Conservation (phyloP, 768 basidiomycete genomes). For the Agrocybe pediades region DNA sequence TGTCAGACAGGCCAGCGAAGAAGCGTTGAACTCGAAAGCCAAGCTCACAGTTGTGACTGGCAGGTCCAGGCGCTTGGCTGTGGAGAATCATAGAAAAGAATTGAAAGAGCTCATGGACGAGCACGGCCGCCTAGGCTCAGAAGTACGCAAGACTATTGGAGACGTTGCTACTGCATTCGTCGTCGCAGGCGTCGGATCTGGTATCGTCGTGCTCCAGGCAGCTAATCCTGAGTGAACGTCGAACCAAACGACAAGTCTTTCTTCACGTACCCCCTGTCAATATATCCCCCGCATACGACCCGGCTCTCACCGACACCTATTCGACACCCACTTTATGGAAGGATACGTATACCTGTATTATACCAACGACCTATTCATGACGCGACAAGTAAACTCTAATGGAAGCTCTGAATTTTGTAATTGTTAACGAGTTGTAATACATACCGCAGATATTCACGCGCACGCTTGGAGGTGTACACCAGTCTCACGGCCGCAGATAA, state of each 20-base stretch:
- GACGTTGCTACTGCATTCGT: slow-evolving; percentile 83
- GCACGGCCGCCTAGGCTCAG: slow-evolving; percentile 53
- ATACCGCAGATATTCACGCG: too few species aligned
- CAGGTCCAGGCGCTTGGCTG: slow-evolving; percentile 72
- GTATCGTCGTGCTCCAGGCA: slow-evolving; percentile 72
- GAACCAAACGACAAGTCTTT: neutral
- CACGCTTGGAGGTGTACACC: too few species aligned
- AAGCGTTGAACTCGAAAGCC: slow-evolving; percentile 8
- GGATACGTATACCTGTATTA: too few species aligned
- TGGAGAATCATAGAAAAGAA: slow-evolving; percentile 74
- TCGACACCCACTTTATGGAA: too few species aligned
- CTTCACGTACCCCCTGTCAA: neutral
- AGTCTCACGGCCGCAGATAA: too few species aligned
- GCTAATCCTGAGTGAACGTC: slow-evolving; percentile 16
- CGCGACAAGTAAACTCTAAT: too few species aligned
- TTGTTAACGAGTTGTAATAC: too few species aligned
- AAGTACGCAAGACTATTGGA: slow-evolving; percentile 83
- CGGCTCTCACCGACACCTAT: too few species aligned
- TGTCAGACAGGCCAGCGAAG: slow-evolving; percentile 42
- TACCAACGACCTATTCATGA: too few species aligned
- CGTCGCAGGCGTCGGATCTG: slow-evolving; percentile 55
- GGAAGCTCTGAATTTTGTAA: too few species aligned
- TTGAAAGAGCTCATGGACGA: slow-evolving; percentile 62
- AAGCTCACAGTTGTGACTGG: slow-evolving; percentile 68
- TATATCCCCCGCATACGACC: neutral